Percentiles rank a stretch among this genome's conserved stretches.
phyloP scores from a whole-genome alignment of 257 asterid species.

The Schizonepeta tenuifolia region DNA sequence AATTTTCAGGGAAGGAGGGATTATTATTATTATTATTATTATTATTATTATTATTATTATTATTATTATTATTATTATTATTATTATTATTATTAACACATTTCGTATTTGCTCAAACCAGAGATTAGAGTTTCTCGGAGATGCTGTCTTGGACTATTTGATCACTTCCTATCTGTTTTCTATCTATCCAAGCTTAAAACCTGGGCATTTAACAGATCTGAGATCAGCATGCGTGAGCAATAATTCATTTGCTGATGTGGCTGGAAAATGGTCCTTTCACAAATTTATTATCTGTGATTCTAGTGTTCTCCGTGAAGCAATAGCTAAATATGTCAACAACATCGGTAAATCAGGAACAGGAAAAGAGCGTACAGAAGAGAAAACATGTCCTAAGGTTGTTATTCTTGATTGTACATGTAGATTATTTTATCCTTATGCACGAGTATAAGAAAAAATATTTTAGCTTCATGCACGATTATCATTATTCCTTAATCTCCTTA shows the following conservation, averaged over 20 bases:
- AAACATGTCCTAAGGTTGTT: slow-evolving; percentile 83
- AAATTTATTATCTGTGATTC: slow-evolving; percentile 70
- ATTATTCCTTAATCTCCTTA: slow-evolving; percentile 15
- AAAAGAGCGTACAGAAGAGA: slow-evolving; percentile 52
- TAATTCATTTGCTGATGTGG: slow-evolving; percentile 80
- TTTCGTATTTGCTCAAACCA: slow-evolving; percentile 48
- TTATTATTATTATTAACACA: slow-evolving; percentile 27
- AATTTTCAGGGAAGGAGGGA: too few relatives aligned
- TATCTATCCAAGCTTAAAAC: slow-evolving; percentile 81
- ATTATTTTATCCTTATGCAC: slow-evolving; percentile 9
- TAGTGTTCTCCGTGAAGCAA: slow-evolving; percentile 60
- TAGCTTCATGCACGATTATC: background rate
- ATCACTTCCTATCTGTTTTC: slow-evolving; percentile 89
- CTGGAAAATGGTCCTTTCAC: slow-evolving; percentile 66
- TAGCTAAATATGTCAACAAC: slow-evolving; percentile 58
- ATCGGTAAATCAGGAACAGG: slow-evolving; percentile 44
- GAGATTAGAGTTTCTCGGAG: slow-evolving; percentile 98
- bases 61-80: too few relatives aligned
- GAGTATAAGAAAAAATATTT: background rate
- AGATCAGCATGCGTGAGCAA: slow-evolving; percentile 83
- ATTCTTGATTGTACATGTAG: slow-evolving; percentile 20
- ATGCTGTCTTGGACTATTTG: slow-evolving; percentile 96
- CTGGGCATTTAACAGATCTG: slow-evolving; percentile 95
- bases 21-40: too few relatives aligned
- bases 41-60: too few relatives aligned